Conservation (phyloP, 139 green algal species). For the Pycnococcus provasolii region DNA sequence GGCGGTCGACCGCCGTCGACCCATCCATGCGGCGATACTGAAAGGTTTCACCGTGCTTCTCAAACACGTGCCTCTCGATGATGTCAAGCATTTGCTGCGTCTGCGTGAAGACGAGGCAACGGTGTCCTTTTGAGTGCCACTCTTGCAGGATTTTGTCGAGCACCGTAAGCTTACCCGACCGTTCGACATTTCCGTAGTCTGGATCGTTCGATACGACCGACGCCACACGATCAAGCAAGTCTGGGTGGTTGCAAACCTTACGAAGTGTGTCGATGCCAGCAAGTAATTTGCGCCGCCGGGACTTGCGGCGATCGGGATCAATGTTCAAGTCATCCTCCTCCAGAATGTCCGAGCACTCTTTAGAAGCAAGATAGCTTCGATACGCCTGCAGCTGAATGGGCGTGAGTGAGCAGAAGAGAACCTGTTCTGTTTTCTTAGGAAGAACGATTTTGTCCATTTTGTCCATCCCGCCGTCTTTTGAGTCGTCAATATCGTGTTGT, state of each 20-base stretch:
- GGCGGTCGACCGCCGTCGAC: slow-evolving; percentile 52
- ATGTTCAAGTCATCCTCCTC: slow-evolving; percentile 8
- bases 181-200: no score
- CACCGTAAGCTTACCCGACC: not conserved
- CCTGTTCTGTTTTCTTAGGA: slow-evolving; percentile 90
- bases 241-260: slow-evolving; percentile 98
- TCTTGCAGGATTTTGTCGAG: no score
- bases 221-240: slow-evolving; percentile 68
- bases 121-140: not conserved
- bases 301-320: no score
- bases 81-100: slow-evolving; percentile 97
- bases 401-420: slow-evolving; percentile 86
- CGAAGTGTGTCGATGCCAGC: slow-evolving; percentile 87
- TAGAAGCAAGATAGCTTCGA: slow-evolving; percentile 29
- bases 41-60: slow-evolving; percentile 28
- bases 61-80: slow-evolving; percentile 57
- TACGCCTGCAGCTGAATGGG: slow-evolving; percentile 78
- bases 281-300: slow-evolving; percentile 50
- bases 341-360: slow-evolving; percentile 36
- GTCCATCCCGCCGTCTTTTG: no score
- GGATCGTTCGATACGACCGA: no score
- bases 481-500: no score
- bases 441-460: slow-evolving; percentile 43
- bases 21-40: slow-evolving; percentile 90
- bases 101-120: slow-evolving; percentile 36